Evolutionary conservation across 1,284 basidiomycete species (phyloP).

Genomic region (Neolentinus lepideus): DNA sequence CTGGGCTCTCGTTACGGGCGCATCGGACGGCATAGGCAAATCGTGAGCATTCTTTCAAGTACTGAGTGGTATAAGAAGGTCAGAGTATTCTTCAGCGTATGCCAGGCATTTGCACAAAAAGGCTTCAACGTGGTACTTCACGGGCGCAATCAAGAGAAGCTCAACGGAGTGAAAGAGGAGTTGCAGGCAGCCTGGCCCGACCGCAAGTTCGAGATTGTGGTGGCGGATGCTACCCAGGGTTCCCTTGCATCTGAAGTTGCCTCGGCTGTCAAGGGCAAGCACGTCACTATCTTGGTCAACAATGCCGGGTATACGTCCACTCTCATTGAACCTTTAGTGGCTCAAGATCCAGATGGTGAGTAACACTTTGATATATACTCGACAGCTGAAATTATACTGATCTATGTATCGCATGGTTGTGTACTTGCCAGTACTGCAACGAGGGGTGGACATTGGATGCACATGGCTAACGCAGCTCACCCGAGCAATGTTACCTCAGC

Average conservation of each 20-base stretch:
- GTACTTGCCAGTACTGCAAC: not conserved
- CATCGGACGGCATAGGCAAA: slow-evolving; percentile 1
- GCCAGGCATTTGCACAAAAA: not conserved
- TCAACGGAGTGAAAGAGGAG: not conserved
- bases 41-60: not conserved
- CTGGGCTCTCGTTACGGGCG: slow-evolving; percentile 1
- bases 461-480: not conserved
- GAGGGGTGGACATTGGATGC: not conserved
- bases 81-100: not conserved
- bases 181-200: not conserved
- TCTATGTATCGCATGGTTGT: not conserved
- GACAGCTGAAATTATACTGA: not conserved
- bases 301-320: not conserved
- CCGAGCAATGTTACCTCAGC: not conserved
- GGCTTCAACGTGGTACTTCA: not conserved
- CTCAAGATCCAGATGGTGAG: not conserved
- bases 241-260: not conserved
- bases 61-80: not conserved
- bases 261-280: not conserved
- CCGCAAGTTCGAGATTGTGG: not conserved
- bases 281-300: not conserved
- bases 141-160: not conserved
- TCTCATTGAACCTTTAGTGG: not conserved
- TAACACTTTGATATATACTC: not conserved
- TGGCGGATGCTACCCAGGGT: not conserved